Evolutionary conservation across 1,139 yeast species (phyloP), one percentile per base, ranked within the genome.

Genomic region (Pichia sp.): DNA sequence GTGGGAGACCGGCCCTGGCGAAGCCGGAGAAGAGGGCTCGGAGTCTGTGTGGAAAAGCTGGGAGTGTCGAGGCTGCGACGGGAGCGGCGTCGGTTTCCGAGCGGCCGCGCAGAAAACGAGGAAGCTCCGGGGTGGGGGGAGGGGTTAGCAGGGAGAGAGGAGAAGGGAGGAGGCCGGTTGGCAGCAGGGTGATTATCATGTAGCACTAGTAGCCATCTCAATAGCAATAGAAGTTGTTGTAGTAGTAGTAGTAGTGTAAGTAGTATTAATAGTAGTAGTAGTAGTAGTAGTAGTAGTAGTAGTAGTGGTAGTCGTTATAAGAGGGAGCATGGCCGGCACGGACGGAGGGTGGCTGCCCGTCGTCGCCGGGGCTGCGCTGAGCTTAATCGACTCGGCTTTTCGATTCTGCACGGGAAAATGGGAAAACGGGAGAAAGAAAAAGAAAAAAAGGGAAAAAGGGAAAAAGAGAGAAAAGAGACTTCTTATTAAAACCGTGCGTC

Each of bases 71-170:
- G 38, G 46, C 27, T 27, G 46, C 31, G 46, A 44, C 29, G 45
- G 45, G 12, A 12, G 29, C 29, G 45, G 45, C 45, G 45, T 42
- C 45, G 45, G 45, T n/a, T 42, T 42, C 45, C 45, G 45, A 42
- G n/a, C 5, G 45, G 44, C 44, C 14, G 9, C 27, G 45, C 45
- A 12, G 38, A 34, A 9, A 34, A 9, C 12, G 38, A 34, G n/a
- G n/a, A 34, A 34, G 38, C 38, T 34, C 38, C 38, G 38, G 38
- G 38, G n/a, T 42, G 44, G 6, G 44, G 20, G n/a, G 2, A 5
- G 44, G 20, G 10, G 3, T 12, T 12, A 12, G 34, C 9, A 31
- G 34, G 34, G 34, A 12, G 34, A 31, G 5, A 4, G 34, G 34
- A 31, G 12, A 9, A 31, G 34, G 24, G 24, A 20, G 24, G 24